Conservation (phyloP, 2,329 filamentous ascomycete genomes). For the Ophiostoma ulmi region DNA sequence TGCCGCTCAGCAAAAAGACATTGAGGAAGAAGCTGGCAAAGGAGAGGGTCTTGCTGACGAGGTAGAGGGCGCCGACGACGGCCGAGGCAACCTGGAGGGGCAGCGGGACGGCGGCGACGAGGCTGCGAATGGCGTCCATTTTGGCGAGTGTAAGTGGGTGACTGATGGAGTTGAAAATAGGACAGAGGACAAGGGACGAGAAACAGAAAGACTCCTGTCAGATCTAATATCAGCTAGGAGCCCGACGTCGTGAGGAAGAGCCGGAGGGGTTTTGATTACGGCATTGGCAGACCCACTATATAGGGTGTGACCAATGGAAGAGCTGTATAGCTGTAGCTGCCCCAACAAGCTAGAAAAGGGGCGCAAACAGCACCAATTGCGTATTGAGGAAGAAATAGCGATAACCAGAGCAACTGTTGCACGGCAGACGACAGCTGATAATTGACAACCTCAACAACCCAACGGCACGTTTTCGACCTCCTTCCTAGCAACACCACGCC, state of each 20-base stretch:
- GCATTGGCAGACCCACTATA: not conserved
- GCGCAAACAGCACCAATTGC: not conserved
- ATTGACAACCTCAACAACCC: not conserved
- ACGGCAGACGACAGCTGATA: not conserved
- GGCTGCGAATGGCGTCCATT: conserved; percentile 35
- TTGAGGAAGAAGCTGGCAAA: conserved; percentile 59
- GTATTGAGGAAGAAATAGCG: no score
- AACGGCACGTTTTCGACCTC: not conserved
- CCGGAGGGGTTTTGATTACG: not conserved
- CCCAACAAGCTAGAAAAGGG: conserved; percentile 11
- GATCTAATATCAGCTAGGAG: not conserved
- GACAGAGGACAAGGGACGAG: not conserved
- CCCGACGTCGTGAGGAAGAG: not conserved
- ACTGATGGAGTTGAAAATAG: not conserved
- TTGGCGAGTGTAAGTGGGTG: not conserved
- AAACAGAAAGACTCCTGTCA: not conserved
- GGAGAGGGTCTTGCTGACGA: conserved; percentile 53
- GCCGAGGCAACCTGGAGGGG: conserved; percentile 43
- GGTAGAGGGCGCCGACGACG: conserved; percentile 54
- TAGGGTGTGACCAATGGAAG: conserved; percentile 2
- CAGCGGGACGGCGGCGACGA: conserved; percentile 42
- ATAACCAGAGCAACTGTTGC: not conserved
- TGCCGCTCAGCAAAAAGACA: conserved; percentile 62
- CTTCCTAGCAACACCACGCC: not conserved
- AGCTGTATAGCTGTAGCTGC: not conserved